A percentile compares a stretch with the other conserved stretches of the same genome.
These are phyloP conservation scores for Cladosporium sphaerospermum DNA, from an alignment of 2,329 filamentous ascomycete genomes.

Conservation along the genomic window DNA sequence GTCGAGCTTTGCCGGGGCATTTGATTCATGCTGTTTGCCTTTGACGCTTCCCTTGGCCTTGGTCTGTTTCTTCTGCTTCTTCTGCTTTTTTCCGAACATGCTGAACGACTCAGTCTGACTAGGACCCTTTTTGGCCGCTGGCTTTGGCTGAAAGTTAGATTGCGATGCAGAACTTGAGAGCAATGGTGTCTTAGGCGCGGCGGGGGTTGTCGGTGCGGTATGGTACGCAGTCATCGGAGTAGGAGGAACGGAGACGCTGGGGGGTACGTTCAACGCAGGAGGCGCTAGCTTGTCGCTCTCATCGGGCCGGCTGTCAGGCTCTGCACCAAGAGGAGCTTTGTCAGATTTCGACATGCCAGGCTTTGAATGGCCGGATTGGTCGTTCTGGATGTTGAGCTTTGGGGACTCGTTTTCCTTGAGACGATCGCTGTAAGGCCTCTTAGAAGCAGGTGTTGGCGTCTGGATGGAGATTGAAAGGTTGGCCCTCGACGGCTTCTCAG, in stretches of 20 bases:
- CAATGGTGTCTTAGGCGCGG: constrained; percentile 2
- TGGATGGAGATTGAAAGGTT: not conserved
- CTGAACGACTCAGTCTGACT: constrained; percentile 32
- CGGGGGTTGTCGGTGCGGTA: constrained; percentile 22
- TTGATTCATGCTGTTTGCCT: constrained; percentile 1
- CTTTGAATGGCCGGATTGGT: not conserved
- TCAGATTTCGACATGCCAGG: no score
- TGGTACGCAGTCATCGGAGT: constrained; percentile 14
- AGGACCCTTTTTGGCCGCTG: constrained; percentile 23
- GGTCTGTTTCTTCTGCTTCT: constrained; percentile 14
- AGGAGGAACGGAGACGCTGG: constrained; percentile 14
- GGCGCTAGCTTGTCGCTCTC: not conserved
- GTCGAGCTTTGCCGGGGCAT: not conserved
- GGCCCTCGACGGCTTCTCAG: not conserved
- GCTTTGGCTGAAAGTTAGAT: not conserved
- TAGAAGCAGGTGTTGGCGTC: not conserved
- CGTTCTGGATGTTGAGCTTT: not conserved
- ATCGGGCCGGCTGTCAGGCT: no score
- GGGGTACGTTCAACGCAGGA: constrained; percentile 14
- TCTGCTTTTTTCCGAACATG: constrained; percentile 23
- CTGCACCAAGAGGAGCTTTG: no score
- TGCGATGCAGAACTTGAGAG: not conserved
- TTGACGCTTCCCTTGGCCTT: constrained; percentile 7
- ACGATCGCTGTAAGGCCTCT: not conserved
- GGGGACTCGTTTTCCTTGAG: not conserved